Conservation (phyloP, 2,329 filamentous ascomycete genomes). For the Clonostachys rhizophaga region DNA sequence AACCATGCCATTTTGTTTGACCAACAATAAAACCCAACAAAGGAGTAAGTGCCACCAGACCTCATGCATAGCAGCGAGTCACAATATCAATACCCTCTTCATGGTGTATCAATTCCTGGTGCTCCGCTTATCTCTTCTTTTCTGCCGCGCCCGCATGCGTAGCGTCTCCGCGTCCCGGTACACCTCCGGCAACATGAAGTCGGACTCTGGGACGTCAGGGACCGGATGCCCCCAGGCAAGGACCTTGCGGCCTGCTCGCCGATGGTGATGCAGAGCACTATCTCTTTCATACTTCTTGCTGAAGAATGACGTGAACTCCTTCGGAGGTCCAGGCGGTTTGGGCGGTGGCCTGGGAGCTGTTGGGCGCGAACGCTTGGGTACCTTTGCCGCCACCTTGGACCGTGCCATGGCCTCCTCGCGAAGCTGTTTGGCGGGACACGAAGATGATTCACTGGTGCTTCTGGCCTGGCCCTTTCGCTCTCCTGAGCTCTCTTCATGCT, state of each 20-base stretch:
- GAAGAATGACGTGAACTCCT: slow-evolving; percentile 85
- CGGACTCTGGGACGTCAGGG: slow-evolving; percentile 64
- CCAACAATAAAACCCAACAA: too few relatives aligned
- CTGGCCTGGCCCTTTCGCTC: slow-evolving; percentile 48
- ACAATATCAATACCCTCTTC: background rate
- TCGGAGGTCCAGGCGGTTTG: slow-evolving; percentile 23
- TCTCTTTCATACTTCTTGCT: slow-evolving; percentile 74
- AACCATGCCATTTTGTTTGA: too few relatives aligned
- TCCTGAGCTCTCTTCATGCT: slow-evolving; percentile 20
- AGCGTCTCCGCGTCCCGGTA: slow-evolving; percentile 51
- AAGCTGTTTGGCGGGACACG: slow-evolving; percentile 60
- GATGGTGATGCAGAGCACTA: slow-evolving; percentile 62
- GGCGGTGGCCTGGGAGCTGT: slow-evolving; percentile 13
- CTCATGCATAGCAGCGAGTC: background rate
- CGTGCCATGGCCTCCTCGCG: slow-evolving; percentile 64
- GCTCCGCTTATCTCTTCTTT: slow-evolving; percentile 54
- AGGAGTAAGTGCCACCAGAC: too few relatives aligned
- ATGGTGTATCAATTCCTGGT: slow-evolving; percentile 26
- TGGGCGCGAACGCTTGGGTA: slow-evolving; percentile 18
- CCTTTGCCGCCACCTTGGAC: slow-evolving; percentile 30
- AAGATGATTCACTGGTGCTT: slow-evolving; percentile 41
- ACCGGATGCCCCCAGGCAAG: slow-evolving; percentile 79
- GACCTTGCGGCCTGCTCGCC: slow-evolving; percentile 64
- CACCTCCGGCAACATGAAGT: slow-evolving; percentile 73
- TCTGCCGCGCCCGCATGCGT: slow-evolving; percentile 56